These are phyloP conservation scores for Castanea sativa DNA, from an alignment of 306 rosid genomes.

Conservation along the genomic window DNA sequence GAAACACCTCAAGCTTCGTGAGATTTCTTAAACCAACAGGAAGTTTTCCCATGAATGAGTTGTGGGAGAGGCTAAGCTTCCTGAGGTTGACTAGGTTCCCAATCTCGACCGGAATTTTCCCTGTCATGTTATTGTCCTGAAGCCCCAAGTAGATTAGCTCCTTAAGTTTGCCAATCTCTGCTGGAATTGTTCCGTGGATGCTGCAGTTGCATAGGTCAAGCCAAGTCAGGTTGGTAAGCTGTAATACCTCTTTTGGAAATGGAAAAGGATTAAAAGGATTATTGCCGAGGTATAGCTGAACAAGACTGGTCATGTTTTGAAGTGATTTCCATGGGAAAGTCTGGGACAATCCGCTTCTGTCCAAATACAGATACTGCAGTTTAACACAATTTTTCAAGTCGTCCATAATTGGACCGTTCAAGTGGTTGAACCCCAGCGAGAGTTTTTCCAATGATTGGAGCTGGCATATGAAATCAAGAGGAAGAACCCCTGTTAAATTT, in stretches of 20 bases:
- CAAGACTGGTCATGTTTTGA: not conserved
- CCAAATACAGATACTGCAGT: conserved; percentile 37
- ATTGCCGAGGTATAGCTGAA: too few species aligned
- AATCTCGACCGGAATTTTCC: conserved; percentile 65
- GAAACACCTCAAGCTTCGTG: conserved; percentile 39
- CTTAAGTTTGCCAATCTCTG: conserved; percentile 58
- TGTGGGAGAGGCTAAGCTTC: conserved; percentile 67
- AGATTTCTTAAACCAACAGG: conserved; percentile 23
- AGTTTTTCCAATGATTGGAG: conserved; percentile 56
- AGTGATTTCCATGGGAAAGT: conserved; percentile 75
- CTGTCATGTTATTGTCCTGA: conserved; percentile 48
- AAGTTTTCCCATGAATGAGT: conserved; percentile 56
- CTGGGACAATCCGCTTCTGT: conserved; percentile 63
- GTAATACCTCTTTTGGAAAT: too few species aligned
- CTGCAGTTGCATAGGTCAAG: conserved; percentile 64
- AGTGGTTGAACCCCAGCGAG: conserved; percentile 52
- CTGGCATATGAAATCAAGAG: not conserved
- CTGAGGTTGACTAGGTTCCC: conserved; percentile 61
- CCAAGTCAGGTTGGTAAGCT: conserved; percentile 37
- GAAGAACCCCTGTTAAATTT: too few species aligned
- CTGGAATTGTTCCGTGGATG: conserved; percentile 58
- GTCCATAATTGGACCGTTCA: conserved; percentile 40
- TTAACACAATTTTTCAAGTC: not conserved
- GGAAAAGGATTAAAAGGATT: too few species aligned
- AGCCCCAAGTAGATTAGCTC: conserved; percentile 61